Evolutionary conservation across 129 eudicot genomes (phyloP), one percentile per base, ranked within the genome.

Genomic region (Flaveria sonorensis): DNA sequence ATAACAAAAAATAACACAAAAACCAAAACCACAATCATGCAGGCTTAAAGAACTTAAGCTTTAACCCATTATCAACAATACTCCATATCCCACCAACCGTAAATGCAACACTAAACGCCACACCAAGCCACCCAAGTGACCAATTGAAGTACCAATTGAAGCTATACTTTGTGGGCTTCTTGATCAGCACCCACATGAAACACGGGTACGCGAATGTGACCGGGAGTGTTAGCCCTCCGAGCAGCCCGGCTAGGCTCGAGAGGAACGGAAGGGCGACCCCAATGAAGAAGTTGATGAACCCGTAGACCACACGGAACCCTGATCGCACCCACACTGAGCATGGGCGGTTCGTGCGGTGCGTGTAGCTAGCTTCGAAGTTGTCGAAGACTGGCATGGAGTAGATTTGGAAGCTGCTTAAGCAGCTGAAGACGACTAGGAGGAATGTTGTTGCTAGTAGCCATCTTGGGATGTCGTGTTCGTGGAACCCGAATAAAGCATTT

Each of bases 131-230:
- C 56, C 98, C 98, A 10, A 94, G 83, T 46, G 82, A 80, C 98
- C 93, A 94, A 80, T 94, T 84, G 47, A 91, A 89, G 68, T 94
- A 94, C 98, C 98, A 94, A 42, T 81, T 89, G 74, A 87, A 87
- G 81, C 93, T 91, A 76, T 80, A 86, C 77, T 87, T 91, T 10
- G 88, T 62, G 4, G 97, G 97, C 85, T 81, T 88, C 75, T 94
- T 94, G 18, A 94, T 87, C 32, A 94, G 78, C 67, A 89, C 97
- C 98, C 96, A 91, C 98, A 94, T 94, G 90, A 94, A 91, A 77
- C 98, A 94, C 16, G 98, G 98, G 84, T 94, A 94, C 4, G 98
- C 98, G 76, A 94, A 91, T 5, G 98, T 94, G 19, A 94, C 93
- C 0, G 98, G 98, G 32, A 94, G 92, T 2, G 98, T 91, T 16